Evolutionary conservation across 2,329 filamentous ascomycete genomes (phyloP).

Genomic region (Apiospora aurea): DNA sequence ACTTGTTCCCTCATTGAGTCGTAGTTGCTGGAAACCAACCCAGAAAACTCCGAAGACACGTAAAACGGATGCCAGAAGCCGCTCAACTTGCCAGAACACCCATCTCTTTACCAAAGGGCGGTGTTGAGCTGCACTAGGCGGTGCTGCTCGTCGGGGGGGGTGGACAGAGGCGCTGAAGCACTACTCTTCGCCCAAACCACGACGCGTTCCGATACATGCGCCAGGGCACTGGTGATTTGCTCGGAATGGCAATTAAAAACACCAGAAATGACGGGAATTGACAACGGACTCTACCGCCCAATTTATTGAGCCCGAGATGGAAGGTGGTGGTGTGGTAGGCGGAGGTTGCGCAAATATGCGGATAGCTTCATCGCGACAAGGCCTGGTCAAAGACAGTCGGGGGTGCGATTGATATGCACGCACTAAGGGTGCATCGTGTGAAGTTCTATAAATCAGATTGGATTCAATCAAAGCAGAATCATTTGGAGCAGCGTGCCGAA

Average conservation of each 20-base stretch:
- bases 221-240: constrained; percentile 11
- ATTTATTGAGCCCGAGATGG: neutral
- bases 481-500: neutral
- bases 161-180: constrained; percentile 16
- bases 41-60: constrained; percentile 31
- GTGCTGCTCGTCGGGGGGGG: constrained; percentile 16
- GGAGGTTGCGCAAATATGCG: constrained; percentile 35
- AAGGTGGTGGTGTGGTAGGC: constrained; percentile 23
- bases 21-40: constrained; percentile 38
- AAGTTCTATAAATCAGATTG: neutral
- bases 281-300: neutral
- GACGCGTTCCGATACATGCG: constrained; percentile 16
- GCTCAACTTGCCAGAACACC: constrained; percentile 27
- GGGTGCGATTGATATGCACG: constrained; percentile 17
- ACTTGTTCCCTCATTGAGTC: constrained; percentile 34
- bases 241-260: neutral
- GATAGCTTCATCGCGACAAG: constrained; percentile 41
- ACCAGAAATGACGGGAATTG: neutral
- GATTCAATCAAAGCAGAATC: neutral
- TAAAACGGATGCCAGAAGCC: constrained; percentile 25
- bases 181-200: constrained; percentile 27
- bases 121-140: constrained; percentile 30
- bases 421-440: neutral
- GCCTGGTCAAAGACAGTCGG: constrained; percentile 1
- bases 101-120: constrained; percentile 31